Conservation (phyloP, 1,284 basidiomycete genomes). For the Tylopilus orsonianus region DNA sequence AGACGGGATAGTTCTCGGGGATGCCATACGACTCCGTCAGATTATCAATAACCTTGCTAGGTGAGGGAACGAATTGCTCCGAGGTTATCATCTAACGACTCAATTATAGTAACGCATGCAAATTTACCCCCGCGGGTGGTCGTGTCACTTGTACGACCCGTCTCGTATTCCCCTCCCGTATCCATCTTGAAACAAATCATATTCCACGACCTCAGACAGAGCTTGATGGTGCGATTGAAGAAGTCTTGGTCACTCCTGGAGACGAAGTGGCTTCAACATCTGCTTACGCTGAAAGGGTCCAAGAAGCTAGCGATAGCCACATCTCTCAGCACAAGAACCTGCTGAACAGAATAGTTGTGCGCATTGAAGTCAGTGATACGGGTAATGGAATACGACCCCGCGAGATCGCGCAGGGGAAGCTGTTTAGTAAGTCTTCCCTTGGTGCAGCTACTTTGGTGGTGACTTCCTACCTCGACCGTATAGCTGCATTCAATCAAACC, state of each 20-base stretch:
- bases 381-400: conserved; percentile 72
- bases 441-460: neutral
- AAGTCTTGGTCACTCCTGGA: conserved; percentile 14
- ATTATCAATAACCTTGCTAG: conserved; percentile 77
- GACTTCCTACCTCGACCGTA: conserved; percentile 1
- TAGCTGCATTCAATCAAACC: conserved; percentile 76
- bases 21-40: conserved; percentile 79
- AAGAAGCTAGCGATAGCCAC: neutral
- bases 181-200: conserved; percentile 15
- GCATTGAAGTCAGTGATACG: conserved; percentile 82
- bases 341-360: conserved; percentile 65
- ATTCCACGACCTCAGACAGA: conserved; percentile 6
- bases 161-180: conserved; percentile 43
- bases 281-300: neutral
- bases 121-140: conserved; percentile 78
- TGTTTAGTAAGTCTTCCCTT: conserved; percentile 61
- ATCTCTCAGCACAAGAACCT: conserved; percentile 27
- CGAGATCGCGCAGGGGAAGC: conserved; percentile 72
- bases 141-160: conserved; percentile 59
- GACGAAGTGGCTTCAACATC: conserved; percentile 4
- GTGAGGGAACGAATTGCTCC: conserved; percentile 35
- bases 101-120: conserved; percentile 62
- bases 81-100: conserved; percentile 1
- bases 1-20: conserved; percentile 71
- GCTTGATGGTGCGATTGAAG: conserved; percentile 18